Evolutionary conservation across 129 eudicot species (phyloP).

Genomic region (Tagetes patula): DNA sequence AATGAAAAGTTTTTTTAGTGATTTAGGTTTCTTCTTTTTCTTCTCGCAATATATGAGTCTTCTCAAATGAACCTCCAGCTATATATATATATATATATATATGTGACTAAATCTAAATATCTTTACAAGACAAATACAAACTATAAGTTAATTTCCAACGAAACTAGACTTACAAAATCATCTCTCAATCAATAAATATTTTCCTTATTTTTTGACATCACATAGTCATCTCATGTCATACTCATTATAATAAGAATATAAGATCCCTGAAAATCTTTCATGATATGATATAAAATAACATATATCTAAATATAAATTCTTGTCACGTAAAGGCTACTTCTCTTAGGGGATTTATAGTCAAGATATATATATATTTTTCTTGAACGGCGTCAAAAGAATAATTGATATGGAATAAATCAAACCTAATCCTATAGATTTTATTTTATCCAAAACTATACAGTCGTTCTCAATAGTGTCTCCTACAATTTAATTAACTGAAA

Average conservation of each 20-base stretch:
- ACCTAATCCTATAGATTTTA: conserved; percentile 25
- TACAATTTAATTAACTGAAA: conserved; percentile 10
- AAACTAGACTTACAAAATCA: background rate
- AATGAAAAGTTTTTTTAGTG: too few species aligned
- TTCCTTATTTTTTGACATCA: background rate
- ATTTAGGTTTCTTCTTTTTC: too few species aligned
- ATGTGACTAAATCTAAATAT: too few species aligned
- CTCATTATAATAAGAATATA: conserved; percentile 3
- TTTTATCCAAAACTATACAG: conserved; percentile 26
- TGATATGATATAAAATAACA: conserved; percentile 2
- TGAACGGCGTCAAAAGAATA: conserved; percentile 23
- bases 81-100: too few species aligned
- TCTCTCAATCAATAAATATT: background rate
- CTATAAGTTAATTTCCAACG: background rate
- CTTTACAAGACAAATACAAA: background rate
- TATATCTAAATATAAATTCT: background rate
- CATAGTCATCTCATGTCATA: background rate
- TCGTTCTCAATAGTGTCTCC: conserved; percentile 28
- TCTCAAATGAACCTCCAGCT: too few species aligned
- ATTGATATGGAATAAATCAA: conserved; percentile 30
- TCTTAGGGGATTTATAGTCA: background rate
- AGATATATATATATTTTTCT: too few species aligned
- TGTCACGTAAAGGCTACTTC: conserved; percentile 27
- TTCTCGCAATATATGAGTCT: too few species aligned
- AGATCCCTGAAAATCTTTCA: conserved; percentile 2